Base-by-base conservation (phyloP, 352 stramenopile species). In the Globisporangium mamillatum region DNA sequence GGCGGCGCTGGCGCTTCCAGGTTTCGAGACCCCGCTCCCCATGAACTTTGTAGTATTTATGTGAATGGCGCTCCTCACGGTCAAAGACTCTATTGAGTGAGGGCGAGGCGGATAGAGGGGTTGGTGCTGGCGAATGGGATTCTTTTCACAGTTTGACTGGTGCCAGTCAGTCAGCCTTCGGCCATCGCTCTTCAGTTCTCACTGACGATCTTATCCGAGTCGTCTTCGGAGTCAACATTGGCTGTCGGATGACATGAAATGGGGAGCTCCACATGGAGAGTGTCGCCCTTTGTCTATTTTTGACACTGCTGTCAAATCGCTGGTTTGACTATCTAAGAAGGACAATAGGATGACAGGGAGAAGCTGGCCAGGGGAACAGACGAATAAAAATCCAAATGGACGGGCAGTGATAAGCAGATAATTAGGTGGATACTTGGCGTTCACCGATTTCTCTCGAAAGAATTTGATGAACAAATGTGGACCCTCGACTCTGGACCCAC, bases 1-100 rank as follows among this genome's bases (percentile, higher is more conserved):
- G 41, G 12, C 3, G 25, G n/a, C 2, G 27, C 32, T 20, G 27
- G 14, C 16, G 54, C 16, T 24, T 29, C 27, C 18, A 14, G 69
- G 58, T 27, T 72, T 72, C 14, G 77, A 81, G 25, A 77, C 70
- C 7, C 76, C 74, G 29, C 75, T 74, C 32, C 76, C 76, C 76
- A 83, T 83, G 52, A 41, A 60, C 8, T 48, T 48, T 14, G 14
- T n/a, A 16, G 29, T 32, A 32, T n/a, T 18, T 48, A n/a, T 48
- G 14, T 48, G 14, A 48, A 48, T 48, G 41, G 41, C 4, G 4
- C 41, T 48, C 41, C 14, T 48, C 41, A n/a, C 14, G n/a, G 41
- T 48, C 41, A 48, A 48, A 5, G 41, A 32, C 29, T 41, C 27
- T 2, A 60, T 24, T 18, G 27, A 44, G 41, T 29, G 54, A 60